Evolutionary conservation across 345 rosid species (phyloP), one percentile per base, ranked within the genome.

Genomic region (Geranium rotundifolium): DNA sequence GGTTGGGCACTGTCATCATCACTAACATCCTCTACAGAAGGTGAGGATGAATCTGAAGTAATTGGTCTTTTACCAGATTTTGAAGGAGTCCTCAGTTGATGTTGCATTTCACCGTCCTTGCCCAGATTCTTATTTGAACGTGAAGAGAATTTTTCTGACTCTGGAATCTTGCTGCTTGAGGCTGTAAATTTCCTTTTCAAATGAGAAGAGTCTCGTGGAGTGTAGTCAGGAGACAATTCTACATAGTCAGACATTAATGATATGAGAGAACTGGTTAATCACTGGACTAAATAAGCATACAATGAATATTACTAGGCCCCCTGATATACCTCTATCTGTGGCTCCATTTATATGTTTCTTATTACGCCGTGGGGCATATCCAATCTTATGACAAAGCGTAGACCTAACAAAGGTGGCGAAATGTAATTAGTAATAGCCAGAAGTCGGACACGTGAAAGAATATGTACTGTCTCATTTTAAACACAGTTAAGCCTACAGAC

Each of bases 361-460:
- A 62, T 68, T 75, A 70, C 78, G 77, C 29, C 85, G 65, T 15
- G 86, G 75, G 60, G 87, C 88, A 77, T 92, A 92, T 37, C 98
- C 96, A 77, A 92, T 85, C 72, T 66, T 72, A 72, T 89, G 95
- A 72, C 95, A 87, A 70, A 82, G 66, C 5, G 76, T 60, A 31
- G 56, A 57, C 96, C 98, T 92, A 75, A 41, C 57, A 1, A 19
- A 67, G 19, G 13, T 58, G 31, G 17, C 20, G 30, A 34, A n/a
- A 41, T 54, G 55, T 17, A 61, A 41, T 61, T 50, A 52, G 57
- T 49, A 23, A 62, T 55, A 17, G 20, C 19, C 8, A 62, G 55
- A 18, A 52, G 57, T 19, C 29, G 54, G 19, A 55, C 62, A 23
- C 37, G 13, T n/a, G 16, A 46, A 13, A 50, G 7, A 3, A 62